A percentile compares a stretch with the other conserved stretches of the same genome.
Evolutionary conservation across 768 basidiomycete genomes (phyloP).

Genomic region (Macrolepiota albuminosa): DNA sequence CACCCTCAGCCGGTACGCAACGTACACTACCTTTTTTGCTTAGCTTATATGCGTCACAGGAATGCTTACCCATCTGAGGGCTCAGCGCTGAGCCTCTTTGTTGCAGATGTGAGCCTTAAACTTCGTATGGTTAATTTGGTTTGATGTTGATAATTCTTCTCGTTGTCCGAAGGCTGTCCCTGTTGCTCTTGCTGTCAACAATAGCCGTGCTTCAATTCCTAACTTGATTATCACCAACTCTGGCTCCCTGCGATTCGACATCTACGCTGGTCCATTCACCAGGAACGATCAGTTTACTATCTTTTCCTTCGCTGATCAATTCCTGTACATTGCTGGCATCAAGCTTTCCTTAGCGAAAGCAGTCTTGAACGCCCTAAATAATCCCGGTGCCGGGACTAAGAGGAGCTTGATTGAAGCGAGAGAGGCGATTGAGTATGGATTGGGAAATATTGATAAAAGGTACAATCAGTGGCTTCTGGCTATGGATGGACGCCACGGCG

Average conservation of each 20-base stretch:
- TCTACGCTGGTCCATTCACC: slow-evolving; percentile 68
- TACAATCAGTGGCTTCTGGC: slow-evolving; percentile 47
- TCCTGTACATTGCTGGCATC: slow-evolving; percentile 59
- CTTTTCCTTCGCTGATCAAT: slow-evolving; percentile 63
- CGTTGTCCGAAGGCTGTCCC: slow-evolving; percentile 41
- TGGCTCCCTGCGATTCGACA: slow-evolving; percentile 60
- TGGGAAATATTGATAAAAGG: slow-evolving; percentile 4
- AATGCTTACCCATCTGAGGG: slow-evolving; percentile 57
- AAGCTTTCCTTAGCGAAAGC: slow-evolving; percentile 44
- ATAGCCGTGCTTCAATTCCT: slow-evolving; percentile 54
- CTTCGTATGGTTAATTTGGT: not conserved
- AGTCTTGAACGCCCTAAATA: slow-evolving; percentile 51
- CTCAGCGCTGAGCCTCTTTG: slow-evolving; percentile 57
- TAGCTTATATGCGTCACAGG: slow-evolving; percentile 26
- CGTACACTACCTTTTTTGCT: not conserved
- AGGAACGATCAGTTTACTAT: slow-evolving; percentile 78
- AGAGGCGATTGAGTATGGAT: slow-evolving; percentile 22
- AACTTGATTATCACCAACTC: slow-evolving; percentile 65
- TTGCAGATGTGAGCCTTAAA: slow-evolving; percentile 33
- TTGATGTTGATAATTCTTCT: not conserved
- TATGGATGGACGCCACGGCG: slow-evolving; percentile 39
- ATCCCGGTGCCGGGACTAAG: slow-evolving; percentile 14
- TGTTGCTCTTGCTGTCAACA: slow-evolving; percentile 55
- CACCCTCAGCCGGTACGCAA: slow-evolving; percentile 53
- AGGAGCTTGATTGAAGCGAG: slow-evolving; percentile 23